A percentile compares a stretch with the other conserved stretches of the same genome.
phyloP scores from a whole-genome alignment of 2,329 filamentous ascomycete genomes.

The Aspergillus pseudoterreus region DNA sequence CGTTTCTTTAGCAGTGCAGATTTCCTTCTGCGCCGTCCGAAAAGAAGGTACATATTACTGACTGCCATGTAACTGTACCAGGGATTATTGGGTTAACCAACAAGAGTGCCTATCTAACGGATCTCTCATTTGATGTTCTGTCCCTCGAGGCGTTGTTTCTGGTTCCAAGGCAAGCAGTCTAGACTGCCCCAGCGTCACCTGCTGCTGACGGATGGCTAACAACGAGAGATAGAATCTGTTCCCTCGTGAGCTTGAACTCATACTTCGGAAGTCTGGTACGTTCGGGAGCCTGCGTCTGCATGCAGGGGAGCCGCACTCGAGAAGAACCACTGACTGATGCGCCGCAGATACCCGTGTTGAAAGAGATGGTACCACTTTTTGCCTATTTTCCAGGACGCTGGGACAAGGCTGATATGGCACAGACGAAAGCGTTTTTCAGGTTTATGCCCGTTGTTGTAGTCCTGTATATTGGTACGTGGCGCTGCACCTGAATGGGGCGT shows the following conservation, averaged over 20 bases:
- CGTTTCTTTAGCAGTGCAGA: too few species aligned
- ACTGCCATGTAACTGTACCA: slow-evolving; percentile 27
- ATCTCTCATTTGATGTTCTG: slow-evolving; percentile 83
- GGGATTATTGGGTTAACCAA: slow-evolving; percentile 65
- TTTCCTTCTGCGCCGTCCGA: too few species aligned
- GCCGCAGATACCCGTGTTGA: slow-evolving; percentile 73
- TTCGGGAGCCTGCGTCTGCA: slow-evolving; percentile 17
- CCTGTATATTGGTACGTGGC: slow-evolving; percentile 64
- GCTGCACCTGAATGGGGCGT: not conserved
- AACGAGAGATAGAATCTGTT: slow-evolving; percentile 63
- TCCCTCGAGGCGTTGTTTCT: slow-evolving; percentile 85
- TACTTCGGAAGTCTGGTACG: slow-evolving; percentile 64
- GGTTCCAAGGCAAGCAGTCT: slow-evolving; percentile 59
- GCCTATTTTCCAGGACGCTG: not conserved
- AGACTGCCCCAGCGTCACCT: not conserved
- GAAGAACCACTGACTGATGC: slow-evolving; percentile 16
- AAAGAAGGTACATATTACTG: not conserved
- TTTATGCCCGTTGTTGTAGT: slow-evolving; percentile 75
- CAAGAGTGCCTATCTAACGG: slow-evolving; percentile 60
- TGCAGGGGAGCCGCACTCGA: slow-evolving; percentile 1
- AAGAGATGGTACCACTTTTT: slow-evolving; percentile 67
- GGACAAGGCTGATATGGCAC: slow-evolving; percentile 24
- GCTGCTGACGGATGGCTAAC: slow-evolving; percentile 12
- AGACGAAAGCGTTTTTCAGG: slow-evolving; percentile 82
- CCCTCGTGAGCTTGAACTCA: slow-evolving; percentile 77